A percentile compares a stretch with the other conserved stretches of the same genome.
phyloP scores from a whole-genome alignment of 2,329 filamentous ascomycete genomes.

The Fusarium acutatum region DNA sequence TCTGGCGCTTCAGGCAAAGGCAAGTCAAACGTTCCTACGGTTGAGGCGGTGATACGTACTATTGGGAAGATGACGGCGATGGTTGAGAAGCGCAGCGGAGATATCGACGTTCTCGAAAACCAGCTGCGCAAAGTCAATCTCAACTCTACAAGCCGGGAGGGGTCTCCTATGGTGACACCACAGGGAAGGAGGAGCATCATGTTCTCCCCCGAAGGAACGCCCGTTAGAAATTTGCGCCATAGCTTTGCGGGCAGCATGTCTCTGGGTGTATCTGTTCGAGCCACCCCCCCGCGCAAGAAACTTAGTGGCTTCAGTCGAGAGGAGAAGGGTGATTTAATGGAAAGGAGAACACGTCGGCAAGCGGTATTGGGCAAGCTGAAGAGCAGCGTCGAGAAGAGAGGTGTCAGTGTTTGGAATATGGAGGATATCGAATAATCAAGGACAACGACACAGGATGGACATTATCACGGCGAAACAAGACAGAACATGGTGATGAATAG shows the following conservation, averaged over 20 bases:
- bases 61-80: conserved; percentile 92
- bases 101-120: conserved; percentile 88
- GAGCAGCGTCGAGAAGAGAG: conserved; percentile 58
- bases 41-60: conserved; percentile 90
- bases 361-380: conserved; percentile 62
- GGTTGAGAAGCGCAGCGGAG: conserved; percentile 89
- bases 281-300: conserved; percentile 66
- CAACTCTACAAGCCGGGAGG: conserved; percentile 54
- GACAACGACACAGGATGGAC: conserved; percentile 7
- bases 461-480: conserved; percentile 1
- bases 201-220: conserved; percentile 55
- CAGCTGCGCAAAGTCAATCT: conserved; percentile 80
- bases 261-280: conserved; percentile 50
- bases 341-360: conserved; percentile 61
- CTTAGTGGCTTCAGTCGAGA: conserved; percentile 66
- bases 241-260: conserved; percentile 51
- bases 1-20: conserved; percentile 59
- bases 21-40: conserved; percentile 73
- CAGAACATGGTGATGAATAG: conserved; percentile 14
- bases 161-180: conserved; percentile 52
- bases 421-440: conserved; percentile 55
- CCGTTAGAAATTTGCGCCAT: conserved; percentile 53
- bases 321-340: conserved; percentile 66
- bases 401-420: conserved; percentile 60
- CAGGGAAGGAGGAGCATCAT: conserved; percentile 50